phyloP scores from a whole-genome alignment of 306 rosid species.

The Gillenia trifoliata region DNA sequence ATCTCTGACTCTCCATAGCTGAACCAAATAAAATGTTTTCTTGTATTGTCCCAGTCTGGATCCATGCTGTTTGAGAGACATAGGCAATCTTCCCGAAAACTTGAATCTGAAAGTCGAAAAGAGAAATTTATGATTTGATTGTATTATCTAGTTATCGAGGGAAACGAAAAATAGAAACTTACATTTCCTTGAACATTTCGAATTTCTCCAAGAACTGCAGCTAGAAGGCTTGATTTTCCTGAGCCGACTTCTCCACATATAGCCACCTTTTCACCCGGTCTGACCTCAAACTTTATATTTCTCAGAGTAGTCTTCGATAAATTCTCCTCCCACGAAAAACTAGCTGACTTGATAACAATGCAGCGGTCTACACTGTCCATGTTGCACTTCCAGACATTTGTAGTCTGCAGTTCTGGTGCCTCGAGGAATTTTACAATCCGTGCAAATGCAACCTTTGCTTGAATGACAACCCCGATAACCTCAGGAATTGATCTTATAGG shows the following conservation, averaged over 20 bases:
- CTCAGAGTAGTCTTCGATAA: conserved; percentile 48
- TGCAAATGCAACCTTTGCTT: conserved; percentile 71
- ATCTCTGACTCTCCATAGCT: conserved; percentile 52
- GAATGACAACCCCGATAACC: conserved; percentile 70
- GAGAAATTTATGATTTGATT: not conserved
- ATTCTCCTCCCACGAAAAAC: conserved; percentile 74
- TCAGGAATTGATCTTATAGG: conserved; percentile 65
- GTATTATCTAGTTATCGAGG: not conserved
- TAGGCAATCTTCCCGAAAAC: conserved; percentile 71
- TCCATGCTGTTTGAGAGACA: conserved; percentile 95
- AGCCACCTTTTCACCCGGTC: conserved; percentile 69
- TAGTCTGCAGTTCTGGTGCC: conserved; percentile 64
- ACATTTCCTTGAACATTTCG: conserved; percentile 56
- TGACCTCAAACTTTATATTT: conserved; percentile 50
- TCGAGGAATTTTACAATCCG: conserved; percentile 63
- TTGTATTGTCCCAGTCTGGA: conserved; percentile 73
- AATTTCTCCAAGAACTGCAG: conserved; percentile 84
- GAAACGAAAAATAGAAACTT: conserved; percentile 16
- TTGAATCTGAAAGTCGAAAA: conserved; percentile 46
- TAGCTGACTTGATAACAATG: conserved; percentile 49
- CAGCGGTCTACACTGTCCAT: conserved; percentile 26
- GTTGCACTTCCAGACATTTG: conserved; percentile 25
- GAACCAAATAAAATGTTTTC: conserved; percentile 83
- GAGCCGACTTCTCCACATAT: conserved; percentile 95
- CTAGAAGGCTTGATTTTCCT: conserved; percentile 78